phyloP scores from a whole-genome alignment of 2,329 filamentous ascomycete species.

The Berkeleyomyces basicola region DNA sequence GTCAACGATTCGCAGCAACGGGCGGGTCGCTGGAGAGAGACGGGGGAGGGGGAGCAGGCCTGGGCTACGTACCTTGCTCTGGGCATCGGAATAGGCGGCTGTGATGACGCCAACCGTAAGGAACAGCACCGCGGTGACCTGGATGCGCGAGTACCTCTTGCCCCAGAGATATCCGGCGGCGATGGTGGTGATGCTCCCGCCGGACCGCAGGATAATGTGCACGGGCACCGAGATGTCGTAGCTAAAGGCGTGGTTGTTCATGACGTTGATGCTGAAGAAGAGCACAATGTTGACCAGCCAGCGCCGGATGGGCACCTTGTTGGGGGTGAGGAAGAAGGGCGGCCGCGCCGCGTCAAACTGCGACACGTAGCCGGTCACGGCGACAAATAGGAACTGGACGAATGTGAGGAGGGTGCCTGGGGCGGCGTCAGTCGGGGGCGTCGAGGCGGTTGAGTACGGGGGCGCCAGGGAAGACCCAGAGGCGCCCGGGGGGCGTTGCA shows the following conservation, averaged over 20 bases:
- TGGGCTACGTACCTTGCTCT: constrained; percentile 48
- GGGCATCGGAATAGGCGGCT: constrained; percentile 78
- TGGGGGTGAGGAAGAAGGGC: constrained; percentile 57
- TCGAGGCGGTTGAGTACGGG: not conserved
- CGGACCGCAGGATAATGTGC: constrained; percentile 90
- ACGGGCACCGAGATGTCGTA: constrained; percentile 93
- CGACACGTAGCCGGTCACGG: constrained; percentile 57
- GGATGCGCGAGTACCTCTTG: constrained; percentile 64
- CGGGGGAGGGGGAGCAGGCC: not conserved
- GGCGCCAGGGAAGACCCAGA: not conserved
- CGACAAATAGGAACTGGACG: constrained; percentile 73
- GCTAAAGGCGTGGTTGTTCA: constrained; percentile 96
- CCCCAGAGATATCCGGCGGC: constrained; percentile 74
- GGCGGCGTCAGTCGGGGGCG: constrained; percentile 13
- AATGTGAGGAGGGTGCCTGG: constrained; percentile 73
- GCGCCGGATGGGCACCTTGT: constrained; percentile 64
- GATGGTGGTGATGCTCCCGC: constrained; percentile 92
- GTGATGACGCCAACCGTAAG: constrained; percentile 75
- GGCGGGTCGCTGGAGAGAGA: not conserved
- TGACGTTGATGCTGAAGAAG: constrained; percentile 83
- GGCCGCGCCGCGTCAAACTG: constrained; percentile 52
- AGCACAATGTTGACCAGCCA: constrained; percentile 81
- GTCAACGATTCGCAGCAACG: not conserved
- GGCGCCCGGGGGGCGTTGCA: not conserved
- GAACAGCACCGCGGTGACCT: constrained; percentile 65